phyloP scores from a whole-genome alignment of 345 rosid species.

The Ricinus communis region DNA sequence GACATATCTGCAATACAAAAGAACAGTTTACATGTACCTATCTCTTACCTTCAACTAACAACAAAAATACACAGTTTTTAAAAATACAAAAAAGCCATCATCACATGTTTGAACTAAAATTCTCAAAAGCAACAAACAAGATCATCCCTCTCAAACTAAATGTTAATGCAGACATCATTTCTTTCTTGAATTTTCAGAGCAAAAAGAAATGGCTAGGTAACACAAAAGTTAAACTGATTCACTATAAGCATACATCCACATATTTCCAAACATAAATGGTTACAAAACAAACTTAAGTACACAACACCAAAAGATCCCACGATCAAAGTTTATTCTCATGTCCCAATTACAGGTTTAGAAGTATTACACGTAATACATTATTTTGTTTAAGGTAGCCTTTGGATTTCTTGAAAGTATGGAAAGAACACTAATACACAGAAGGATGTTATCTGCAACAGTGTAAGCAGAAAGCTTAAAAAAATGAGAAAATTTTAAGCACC shows the following conservation, averaged over 20 bases:
- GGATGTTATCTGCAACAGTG: background rate
- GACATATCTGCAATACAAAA: conserved; percentile 69
- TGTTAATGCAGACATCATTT: too few species aligned
- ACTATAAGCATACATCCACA: background rate
- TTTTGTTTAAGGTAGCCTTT: background rate
- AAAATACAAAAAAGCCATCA: background rate
- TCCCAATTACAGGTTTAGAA: background rate
- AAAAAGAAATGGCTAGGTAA: background rate
- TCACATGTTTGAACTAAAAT: background rate
- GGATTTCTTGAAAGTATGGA: background rate
- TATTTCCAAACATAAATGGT: background rate
- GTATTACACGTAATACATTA: background rate
- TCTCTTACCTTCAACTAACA: conserved; percentile 1
- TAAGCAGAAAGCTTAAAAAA: background rate
- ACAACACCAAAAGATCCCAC: background rate
- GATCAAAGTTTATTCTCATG: background rate
- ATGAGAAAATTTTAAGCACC: background rate
- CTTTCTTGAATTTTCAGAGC: background rate
- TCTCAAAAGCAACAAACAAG: background rate
- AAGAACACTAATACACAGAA: background rate
- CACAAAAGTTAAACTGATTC: background rate
- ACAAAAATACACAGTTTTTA: background rate
- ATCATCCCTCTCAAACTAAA: background rate
- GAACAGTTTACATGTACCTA: conserved; percentile 8
- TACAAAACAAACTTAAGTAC: background rate